Percentiles rank a stretch among this genome's conserved stretches.
Evolutionary conservation across 2,329 filamentous ascomycete species (phyloP).

Genomic region (Pyrenochaeta sp.): DNA sequence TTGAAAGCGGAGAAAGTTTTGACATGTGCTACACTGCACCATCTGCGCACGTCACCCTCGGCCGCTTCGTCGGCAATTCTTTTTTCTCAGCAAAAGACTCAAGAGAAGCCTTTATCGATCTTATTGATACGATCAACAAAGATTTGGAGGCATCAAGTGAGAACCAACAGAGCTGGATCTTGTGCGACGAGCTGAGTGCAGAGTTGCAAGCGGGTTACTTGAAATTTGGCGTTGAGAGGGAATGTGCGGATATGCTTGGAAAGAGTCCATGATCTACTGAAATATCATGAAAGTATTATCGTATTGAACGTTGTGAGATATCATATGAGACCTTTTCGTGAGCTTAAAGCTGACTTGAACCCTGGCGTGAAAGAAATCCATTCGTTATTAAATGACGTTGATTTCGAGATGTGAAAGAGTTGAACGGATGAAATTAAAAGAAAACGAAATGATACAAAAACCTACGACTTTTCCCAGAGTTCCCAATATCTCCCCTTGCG

Average conservation of each 20-base stretch:
- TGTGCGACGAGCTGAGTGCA: slow-evolving; percentile 6
- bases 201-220: slow-evolving; percentile 20
- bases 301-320: too few relatives aligned
- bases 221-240: slow-evolving; percentile 16
- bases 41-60: slow-evolving; percentile 16
- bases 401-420: too few relatives aligned
- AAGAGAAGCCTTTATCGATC: slow-evolving; percentile 8
- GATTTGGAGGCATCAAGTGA: not conserved
- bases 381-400: too few relatives aligned
- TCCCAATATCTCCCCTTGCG: too few relatives aligned
- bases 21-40: slow-evolving; percentile 24
- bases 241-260: slow-evolving; percentile 12
- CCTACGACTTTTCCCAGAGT: too few relatives aligned
- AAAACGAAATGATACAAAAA: too few relatives aligned
- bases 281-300: too few relatives aligned
- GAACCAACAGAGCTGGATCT: slow-evolving; percentile 6
- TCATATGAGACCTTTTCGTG: too few relatives aligned
- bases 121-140: slow-evolving; percentile 10
- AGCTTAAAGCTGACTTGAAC: too few relatives aligned
- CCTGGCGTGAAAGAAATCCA: too few relatives aligned
- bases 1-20: slow-evolving; percentile 18
- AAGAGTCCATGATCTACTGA: not conserved
- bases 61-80: slow-evolving; percentile 14
- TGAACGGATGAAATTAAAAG: too few relatives aligned
- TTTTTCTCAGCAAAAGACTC: slow-evolving; percentile 9